Evolutionary conservation across 2,329 filamentous ascomycete genomes (phyloP).

Genomic region (Daldinia eschscholtzii): DNA sequence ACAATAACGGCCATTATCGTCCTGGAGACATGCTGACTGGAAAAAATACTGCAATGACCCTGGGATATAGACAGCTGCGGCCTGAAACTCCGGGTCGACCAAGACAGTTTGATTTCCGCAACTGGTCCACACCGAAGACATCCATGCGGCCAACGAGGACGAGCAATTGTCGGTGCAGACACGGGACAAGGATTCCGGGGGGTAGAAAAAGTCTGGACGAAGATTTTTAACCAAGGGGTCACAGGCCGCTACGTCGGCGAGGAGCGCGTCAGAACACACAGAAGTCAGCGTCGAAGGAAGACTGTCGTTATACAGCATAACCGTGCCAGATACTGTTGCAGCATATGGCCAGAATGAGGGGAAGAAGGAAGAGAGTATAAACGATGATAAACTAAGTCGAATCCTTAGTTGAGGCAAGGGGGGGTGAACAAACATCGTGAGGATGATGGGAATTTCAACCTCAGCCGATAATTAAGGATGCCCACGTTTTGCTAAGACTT

Average conservation of each 20-base stretch:
- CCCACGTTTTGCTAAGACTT: neutral
- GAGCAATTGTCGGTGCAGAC: conserved; percentile 7
- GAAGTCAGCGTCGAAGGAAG: conserved; percentile 12
- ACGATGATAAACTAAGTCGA: neutral
- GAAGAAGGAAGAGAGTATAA: neutral
- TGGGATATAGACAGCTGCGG: neutral
- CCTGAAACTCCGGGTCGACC: neutral
- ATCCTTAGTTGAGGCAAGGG: neutral
- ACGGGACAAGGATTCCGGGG: conserved; percentile 9
- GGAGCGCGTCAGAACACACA: conserved; percentile 6
- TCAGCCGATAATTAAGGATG: neutral
- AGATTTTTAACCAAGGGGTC: conserved; percentile 9
- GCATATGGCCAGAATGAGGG: neutral
- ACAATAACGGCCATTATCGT: conserved; percentile 14
- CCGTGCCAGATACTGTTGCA: conserved; percentile 3
- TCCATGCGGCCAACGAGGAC: neutral
- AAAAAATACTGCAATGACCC: conserved; percentile 6
- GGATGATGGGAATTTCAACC: neutral
- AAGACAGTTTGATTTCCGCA: neutral
- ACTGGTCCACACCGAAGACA: neutral
- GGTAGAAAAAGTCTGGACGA: conserved; percentile 14
- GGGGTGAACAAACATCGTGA: neutral
- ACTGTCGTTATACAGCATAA: conserved; percentile 4
- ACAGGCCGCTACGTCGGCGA: conserved; percentile 11
- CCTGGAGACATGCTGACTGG: conserved; percentile 10